Percentiles rank a stretch among this genome's conserved stretches.
Conservation (phyloP, 1,139 yeast genomes). For the Candida sanyaensis region DNA sequence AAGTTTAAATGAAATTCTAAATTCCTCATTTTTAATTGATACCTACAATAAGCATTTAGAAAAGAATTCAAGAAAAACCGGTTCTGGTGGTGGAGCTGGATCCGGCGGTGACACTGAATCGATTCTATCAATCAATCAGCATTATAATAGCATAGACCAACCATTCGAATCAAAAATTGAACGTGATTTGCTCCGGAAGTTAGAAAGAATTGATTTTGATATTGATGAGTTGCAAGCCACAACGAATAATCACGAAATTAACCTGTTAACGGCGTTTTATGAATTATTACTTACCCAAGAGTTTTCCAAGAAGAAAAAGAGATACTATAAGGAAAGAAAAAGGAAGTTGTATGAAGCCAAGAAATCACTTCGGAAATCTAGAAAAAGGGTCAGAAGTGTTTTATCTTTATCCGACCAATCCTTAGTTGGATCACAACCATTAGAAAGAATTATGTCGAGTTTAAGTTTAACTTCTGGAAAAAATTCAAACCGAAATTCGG, state of each 20-base stretch:
- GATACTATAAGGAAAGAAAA: conserved; percentile 37
- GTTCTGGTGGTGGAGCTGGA: conserved; percentile 7
- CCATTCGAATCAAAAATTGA: conserved; percentile 66
- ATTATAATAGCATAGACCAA: conserved; percentile 37
- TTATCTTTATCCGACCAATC: conserved; percentile 35
- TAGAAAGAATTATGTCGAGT: conserved; percentile 42
- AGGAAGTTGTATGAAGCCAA: conserved; percentile 42
- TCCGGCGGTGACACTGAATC: conserved; percentile 33
- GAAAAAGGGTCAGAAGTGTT: conserved; percentile 50
- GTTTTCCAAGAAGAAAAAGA: conserved; percentile 36
- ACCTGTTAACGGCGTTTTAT: conserved; percentile 84
- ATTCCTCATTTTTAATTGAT: conserved; percentile 60
- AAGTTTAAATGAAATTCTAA: conserved; percentile 55
- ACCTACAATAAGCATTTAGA: conserved; percentile 28
- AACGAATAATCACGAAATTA: conserved; percentile 65
- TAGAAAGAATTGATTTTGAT: conserved; percentile 69
- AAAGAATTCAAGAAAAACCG: conserved; percentile 13
- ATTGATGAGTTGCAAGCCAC: conserved; percentile 62
- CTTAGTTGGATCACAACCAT: conserved; percentile 32
- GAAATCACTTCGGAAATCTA: conserved; percentile 47
- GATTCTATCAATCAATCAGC: conserved; percentile 40
- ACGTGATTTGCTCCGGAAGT: conserved; percentile 60
- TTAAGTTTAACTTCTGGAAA: conserved; percentile 36
- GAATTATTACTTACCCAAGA: conserved; percentile 71
- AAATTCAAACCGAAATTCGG: conserved; percentile 20